Percentiles rank a stretch among this genome's conserved stretches.
These are phyloP conservation scores for Apiotrichum akiyoshidainum DNA, from an alignment of 1,284 basidiomycete species.

Conservation along the genomic window DNA sequence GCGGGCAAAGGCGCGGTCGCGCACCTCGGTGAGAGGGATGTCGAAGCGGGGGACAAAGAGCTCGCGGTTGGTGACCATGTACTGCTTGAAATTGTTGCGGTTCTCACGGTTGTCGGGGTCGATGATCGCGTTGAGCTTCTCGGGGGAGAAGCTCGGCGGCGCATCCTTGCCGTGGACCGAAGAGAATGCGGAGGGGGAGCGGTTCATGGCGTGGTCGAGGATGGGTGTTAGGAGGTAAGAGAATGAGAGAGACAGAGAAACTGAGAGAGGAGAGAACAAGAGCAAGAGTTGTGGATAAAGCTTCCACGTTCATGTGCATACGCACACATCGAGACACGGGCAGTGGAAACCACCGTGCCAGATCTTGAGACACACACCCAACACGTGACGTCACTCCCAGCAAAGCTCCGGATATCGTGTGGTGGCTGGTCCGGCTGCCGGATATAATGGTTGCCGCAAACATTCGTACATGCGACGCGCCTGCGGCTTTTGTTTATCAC, in stretches of 20 bases:
- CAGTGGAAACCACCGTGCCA: too few relatives aligned
- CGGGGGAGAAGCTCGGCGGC: constrained; percentile 8
- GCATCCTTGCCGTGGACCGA: background rate
- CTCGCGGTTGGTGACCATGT: constrained; percentile 10
- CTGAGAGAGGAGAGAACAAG: too few relatives aligned
- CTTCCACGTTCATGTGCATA: too few relatives aligned
- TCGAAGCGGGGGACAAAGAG: constrained; percentile 19
- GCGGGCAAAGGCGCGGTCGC: constrained; percentile 13
- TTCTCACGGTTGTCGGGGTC: constrained; percentile 19
- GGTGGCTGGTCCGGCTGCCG: background rate
- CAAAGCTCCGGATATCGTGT: background rate
- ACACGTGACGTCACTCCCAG: too few relatives aligned
- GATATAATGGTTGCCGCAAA: too few relatives aligned
- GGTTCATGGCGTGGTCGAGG: background rate
- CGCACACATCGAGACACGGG: too few relatives aligned
- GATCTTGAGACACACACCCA: too few relatives aligned
- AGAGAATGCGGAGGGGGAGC: background rate
- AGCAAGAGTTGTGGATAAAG: too few relatives aligned
- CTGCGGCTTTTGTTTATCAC: too few relatives aligned
- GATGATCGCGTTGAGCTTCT: constrained; percentile 15
- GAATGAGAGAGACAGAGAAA: too few relatives aligned
- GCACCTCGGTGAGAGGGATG: constrained; percentile 16
- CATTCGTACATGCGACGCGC: too few relatives aligned
- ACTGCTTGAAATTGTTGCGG: constrained; percentile 11
- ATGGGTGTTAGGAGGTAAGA: too few relatives aligned